Percentiles rank a stretch among this genome's conserved stretches.
Evolutionary conservation across 2,329 filamentous ascomycete genomes (phyloP).

Genomic region (Pseudogymnoascus sp.): DNA sequence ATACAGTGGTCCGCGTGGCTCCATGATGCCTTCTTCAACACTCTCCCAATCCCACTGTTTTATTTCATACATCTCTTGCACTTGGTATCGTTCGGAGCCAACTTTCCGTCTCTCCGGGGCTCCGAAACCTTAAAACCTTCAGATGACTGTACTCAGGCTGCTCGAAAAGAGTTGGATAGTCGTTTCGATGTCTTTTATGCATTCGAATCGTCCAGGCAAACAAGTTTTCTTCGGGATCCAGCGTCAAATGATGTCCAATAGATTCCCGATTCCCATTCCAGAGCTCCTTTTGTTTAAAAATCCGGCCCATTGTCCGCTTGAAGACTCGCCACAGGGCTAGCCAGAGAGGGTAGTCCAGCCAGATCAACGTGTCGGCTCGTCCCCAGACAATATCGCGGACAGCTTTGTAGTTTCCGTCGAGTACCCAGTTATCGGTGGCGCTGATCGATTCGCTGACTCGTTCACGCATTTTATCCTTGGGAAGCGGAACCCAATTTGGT

Average conservation of each 20-base stretch:
- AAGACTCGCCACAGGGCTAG: not conserved
- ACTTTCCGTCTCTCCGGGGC: not conserved
- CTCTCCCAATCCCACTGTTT: not conserved
- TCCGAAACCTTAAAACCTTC: constrained; percentile 7
- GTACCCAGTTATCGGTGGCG: not conserved
- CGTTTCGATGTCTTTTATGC: not conserved
- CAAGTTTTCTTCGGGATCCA: constrained; percentile 3
- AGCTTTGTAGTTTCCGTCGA: constrained; percentile 2
- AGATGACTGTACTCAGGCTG: constrained; percentile 9
- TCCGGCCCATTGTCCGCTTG: not conserved
- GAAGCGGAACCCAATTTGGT: not conserved
- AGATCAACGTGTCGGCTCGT: constrained; percentile 6
- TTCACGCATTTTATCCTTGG: not conserved
- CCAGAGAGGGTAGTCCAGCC: constrained; percentile 9
- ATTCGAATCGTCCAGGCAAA: constrained; percentile 8
- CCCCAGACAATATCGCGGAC: constrained; percentile 4
- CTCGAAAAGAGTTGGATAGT: not conserved
- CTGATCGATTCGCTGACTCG: not conserved
- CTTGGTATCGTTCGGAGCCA: not conserved
- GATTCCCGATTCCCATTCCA: constrained; percentile 11
- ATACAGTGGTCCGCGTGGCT: not conserved
- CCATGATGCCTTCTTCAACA: not conserved
- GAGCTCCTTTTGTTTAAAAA: not conserved
- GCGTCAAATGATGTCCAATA: not conserved
- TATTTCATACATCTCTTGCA: not conserved